Evolutionary conservation across 805 yeast species (phyloP).

Genomic region (Pichia scutulata): DNA sequence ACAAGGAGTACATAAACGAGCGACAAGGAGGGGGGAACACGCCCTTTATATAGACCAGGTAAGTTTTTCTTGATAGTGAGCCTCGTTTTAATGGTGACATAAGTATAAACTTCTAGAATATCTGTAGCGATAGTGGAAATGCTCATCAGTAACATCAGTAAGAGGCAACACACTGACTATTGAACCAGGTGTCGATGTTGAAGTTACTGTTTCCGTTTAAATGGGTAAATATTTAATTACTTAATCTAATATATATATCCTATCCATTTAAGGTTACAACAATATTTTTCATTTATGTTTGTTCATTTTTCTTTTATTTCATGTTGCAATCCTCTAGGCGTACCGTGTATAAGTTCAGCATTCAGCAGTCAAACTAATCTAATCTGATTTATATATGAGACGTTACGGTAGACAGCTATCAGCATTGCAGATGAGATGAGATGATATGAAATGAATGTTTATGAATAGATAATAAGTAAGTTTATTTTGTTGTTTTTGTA

Average conservation of each 20-base stretch:
- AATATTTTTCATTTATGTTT: conserved; percentile 11
- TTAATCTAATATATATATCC: background rate
- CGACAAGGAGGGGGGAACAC: too few relatives aligned
- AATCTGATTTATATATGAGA: conserved; percentile 30
- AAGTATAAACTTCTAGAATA: too few relatives aligned
- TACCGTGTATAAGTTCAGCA: conserved; percentile 38
- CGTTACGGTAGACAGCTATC: conserved; percentile 57
- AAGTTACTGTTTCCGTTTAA: conserved; percentile 86
- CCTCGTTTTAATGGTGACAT: too few relatives aligned
- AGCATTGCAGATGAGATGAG: conserved; percentile 23
- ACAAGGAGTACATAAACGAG: too few relatives aligned
- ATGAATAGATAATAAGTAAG: too few relatives aligned
- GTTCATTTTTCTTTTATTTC: background rate
- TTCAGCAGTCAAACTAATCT: conserved; percentile 7
- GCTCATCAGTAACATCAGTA: too few relatives aligned
- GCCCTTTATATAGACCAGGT: too few relatives aligned
- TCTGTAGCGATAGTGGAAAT: too few relatives aligned
- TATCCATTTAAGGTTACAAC: too few relatives aligned
- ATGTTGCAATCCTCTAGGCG: conserved; percentile 43
- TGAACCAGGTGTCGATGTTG: conserved; percentile 99
- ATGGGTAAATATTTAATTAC: conserved; percentile 16
- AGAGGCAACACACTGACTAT: conserved; percentile 96
- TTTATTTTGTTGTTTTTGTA: too few relatives aligned
- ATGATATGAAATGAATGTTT: too few relatives aligned
- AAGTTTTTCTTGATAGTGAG: too few relatives aligned